A percentile compares a stretch with the other conserved stretches of the same genome.
These are phyloP conservation scores for Saturnispora halmiae DNA, from an alignment of 805 yeast genomes.

Conservation along the genomic window DNA sequence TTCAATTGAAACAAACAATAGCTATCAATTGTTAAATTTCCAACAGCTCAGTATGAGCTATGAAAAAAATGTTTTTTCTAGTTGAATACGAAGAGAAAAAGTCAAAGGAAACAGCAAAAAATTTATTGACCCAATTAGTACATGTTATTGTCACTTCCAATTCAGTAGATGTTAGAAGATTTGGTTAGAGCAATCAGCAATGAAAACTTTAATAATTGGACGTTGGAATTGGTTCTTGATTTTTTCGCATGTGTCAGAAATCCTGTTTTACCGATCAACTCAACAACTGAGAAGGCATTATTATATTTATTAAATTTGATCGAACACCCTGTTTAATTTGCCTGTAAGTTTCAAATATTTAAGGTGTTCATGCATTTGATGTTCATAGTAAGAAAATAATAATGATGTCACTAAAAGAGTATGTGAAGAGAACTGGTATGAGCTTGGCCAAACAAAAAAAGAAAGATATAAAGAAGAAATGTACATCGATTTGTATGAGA, in stretches of 20 bases:
- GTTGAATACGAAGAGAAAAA: slow-evolving; percentile 33
- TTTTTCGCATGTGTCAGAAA: slow-evolving; percentile 81
- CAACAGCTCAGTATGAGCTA: slow-evolving; percentile 70
- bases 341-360: slow-evolving; percentile 49
- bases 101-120: slow-evolving; percentile 21
- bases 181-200: slow-evolving; percentile 52
- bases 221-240: slow-evolving; percentile 47
- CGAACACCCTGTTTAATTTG: slow-evolving; percentile 43
- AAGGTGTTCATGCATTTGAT: slow-evolving; percentile 30
- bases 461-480: slow-evolving; percentile 80
- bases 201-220: background rate
- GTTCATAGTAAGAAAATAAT: slow-evolving; percentile 41
- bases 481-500: slow-evolving; percentile 78
- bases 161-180: slow-evolving; percentile 70
- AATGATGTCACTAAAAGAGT: slow-evolving; percentile 74
- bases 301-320: slow-evolving; percentile 63
- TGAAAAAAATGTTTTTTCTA: slow-evolving; percentile 67
- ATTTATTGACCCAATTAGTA: slow-evolving; percentile 42
- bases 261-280: slow-evolving; percentile 78
- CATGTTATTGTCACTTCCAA: slow-evolving; percentile 37
- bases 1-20: slow-evolving; percentile 35
- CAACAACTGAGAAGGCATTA: slow-evolving; percentile 90
- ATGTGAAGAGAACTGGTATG: slow-evolving; percentile 80
- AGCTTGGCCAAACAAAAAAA: slow-evolving; percentile 81
- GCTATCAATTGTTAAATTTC: slow-evolving; percentile 44